Evolutionary conservation across 805 yeast species (phyloP).

Genomic region (Wickerhamomyces bisporus): DNA sequence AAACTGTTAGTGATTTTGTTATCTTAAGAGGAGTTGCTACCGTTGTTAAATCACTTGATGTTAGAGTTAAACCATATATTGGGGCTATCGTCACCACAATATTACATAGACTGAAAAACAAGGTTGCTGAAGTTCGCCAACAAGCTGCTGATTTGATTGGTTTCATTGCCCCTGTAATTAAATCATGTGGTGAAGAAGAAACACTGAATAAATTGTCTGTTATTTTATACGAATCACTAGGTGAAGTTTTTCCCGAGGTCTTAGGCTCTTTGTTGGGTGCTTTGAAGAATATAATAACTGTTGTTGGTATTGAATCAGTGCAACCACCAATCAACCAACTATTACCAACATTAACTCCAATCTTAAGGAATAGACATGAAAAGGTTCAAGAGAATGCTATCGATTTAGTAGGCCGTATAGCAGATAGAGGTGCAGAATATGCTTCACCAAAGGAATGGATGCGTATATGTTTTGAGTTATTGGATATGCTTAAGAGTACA

Average conservation of each 20-base stretch:
- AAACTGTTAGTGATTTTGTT: conserved; percentile 48
- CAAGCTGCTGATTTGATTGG: conserved; percentile 79
- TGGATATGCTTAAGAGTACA: conserved; percentile 83
- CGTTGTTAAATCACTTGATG: conserved; percentile 56
- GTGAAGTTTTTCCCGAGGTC: conserved; percentile 93
- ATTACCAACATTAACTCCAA: conserved; percentile 86
- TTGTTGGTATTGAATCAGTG: conserved; percentile 52
- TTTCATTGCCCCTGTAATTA: conserved; percentile 60
- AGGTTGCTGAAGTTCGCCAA: conserved; percentile 66
- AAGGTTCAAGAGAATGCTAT: conserved; percentile 85
- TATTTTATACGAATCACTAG: conserved; percentile 82
- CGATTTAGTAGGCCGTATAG: conserved; percentile 74
- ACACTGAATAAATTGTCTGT: conserved; percentile 64
- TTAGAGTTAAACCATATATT: conserved; percentile 63
- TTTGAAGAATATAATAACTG: conserved; percentile 53
- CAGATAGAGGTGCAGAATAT: conserved; percentile 71
- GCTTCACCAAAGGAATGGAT: conserved; percentile 96
- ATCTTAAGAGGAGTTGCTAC: conserved; percentile 61
- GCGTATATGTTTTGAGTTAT: conserved; percentile 85
- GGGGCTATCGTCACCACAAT: conserved; percentile 68
- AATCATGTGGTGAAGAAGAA: conserved; percentile 57
- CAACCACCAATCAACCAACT: conserved; percentile 82
- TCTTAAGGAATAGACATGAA: conserved; percentile 82
- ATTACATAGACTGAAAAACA: conserved; percentile 67
- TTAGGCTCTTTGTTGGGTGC: conserved; percentile 81